Percentiles rank a stretch among this genome's conserved stretches.
phyloP scores from a whole-genome alignment of 441 rosid genomes.

The Croton setiger region DNA sequence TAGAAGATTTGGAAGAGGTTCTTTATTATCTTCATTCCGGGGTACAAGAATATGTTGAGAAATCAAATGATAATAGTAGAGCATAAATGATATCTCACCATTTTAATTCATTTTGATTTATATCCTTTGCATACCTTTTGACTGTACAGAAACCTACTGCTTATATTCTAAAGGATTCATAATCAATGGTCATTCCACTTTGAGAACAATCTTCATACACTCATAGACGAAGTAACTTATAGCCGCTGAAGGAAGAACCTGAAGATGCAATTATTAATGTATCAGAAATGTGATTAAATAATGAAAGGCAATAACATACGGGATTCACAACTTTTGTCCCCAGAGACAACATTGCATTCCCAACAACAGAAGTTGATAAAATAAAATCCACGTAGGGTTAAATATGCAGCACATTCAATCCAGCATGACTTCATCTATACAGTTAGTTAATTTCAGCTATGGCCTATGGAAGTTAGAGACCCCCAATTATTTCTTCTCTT shows the following conservation, averaged over 20 bases:
- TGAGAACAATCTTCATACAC: conserved; percentile 78
- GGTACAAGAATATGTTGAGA: conserved; percentile 18
- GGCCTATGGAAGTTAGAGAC: neutral
- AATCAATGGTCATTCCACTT: conserved; percentile 45
- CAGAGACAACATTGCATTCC: neutral
- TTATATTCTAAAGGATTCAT: conserved; percentile 14
- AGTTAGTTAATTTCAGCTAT: no score
- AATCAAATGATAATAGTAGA: conserved; percentile 17
- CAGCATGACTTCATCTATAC: neutral
- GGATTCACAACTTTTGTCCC: neutral
- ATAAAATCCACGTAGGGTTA: neutral
- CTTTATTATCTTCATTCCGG: conserved; percentile 11
- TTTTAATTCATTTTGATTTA: conserved; percentile 21
- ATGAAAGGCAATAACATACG: neutral
- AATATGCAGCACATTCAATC: neutral
- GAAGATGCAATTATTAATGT: conserved; percentile 21
- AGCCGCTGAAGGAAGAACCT: conserved; percentile 88
- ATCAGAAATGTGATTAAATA: neutral
- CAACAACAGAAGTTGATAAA: neutral
- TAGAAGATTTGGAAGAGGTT: neutral
- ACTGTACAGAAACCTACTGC: conserved; percentile 21
- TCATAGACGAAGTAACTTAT: conserved; percentile 80
- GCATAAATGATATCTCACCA: conserved; percentile 19
- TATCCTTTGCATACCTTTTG: conserved; percentile 21
- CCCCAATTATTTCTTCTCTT: neutral